Evolutionary conservation across 2,329 filamentous ascomycete genomes (phyloP).

Genomic region (Helotiales sp.): DNA sequence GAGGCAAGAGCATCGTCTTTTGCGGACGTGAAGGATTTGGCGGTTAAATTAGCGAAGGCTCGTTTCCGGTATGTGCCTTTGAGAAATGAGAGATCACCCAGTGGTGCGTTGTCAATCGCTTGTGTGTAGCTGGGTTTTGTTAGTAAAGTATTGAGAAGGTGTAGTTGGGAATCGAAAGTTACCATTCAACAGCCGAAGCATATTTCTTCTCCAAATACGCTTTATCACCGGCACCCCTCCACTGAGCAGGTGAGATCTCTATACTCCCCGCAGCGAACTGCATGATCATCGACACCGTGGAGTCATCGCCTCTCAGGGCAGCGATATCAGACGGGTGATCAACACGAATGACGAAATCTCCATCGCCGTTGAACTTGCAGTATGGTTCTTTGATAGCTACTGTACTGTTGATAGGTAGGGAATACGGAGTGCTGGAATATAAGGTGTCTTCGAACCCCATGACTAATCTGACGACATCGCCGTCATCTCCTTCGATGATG

Average conservation of each 20-base stretch:
- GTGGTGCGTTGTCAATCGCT: neutral
- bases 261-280: slow-evolving; percentile 25
- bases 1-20: slow-evolving; percentile 26
- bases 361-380: slow-evolving; percentile 23
- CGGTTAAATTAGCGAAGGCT: neutral
- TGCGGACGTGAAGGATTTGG: neutral
- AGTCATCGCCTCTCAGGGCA: slow-evolving; percentile 29
- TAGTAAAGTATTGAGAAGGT: too few relatives aligned
- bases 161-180: neutral
- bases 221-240: slow-evolving; percentile 29
- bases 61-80: neutral
- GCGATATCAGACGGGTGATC: slow-evolving; percentile 34
- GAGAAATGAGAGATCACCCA: neutral
- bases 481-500: slow-evolving; percentile 23
- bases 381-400: slow-evolving; percentile 32
- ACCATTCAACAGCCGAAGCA: slow-evolving; percentile 29
- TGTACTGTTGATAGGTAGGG: slow-evolving; percentile 29
- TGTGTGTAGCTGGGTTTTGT: neutral
- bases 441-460: slow-evolving; percentile 21
- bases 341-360: slow-evolving; percentile 24
- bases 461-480: neutral
- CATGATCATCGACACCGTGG: slow-evolving; percentile 30
- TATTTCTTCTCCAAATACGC: slow-evolving; percentile 28
- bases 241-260: slow-evolving; percentile 20
- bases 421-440: neutral